A percentile compares a stretch with the other conserved stretches of the same genome.
Evolutionary conservation across 768 basidiomycete species (phyloP).

Genomic region (Suillus americanus): DNA sequence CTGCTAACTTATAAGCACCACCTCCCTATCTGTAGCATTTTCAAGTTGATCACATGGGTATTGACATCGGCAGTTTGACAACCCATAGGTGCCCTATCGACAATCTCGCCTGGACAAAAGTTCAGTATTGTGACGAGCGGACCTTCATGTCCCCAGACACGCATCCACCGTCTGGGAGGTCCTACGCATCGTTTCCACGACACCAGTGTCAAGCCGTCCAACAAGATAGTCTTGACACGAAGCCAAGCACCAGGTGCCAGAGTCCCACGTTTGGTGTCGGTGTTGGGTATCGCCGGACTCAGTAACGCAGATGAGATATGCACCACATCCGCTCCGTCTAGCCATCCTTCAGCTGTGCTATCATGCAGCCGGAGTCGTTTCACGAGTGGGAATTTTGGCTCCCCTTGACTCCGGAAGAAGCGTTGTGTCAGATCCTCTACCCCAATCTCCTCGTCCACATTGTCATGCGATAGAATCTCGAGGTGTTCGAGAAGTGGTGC

Average conservation of each 20-base stretch:
- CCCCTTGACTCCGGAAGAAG: background rate
- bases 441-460: slow-evolving; percentile 10
- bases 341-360: no score
- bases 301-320: no score
- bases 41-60: background rate
- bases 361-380: background rate
- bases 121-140: background rate
- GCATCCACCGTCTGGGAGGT: background rate
- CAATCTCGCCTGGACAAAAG: background rate
- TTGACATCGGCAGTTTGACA: background rate
- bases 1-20: no score
- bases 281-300: no score
- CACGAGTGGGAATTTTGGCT: slow-evolving; percentile 11
- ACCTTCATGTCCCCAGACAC: background rate
- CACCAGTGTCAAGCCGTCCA: slow-evolving; percentile 6
- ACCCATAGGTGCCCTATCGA: background rate
- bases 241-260: no score
- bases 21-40: background rate
- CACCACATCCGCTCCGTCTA: no score
- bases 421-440: slow-evolving; percentile 9
- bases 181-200: slow-evolving; percentile 13
- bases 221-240: no score
- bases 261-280: no score
- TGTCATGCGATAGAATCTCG: slow-evolving; percentile 15
- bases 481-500: slow-evolving; percentile 14